Conservation (phyloP, 2,329 filamentous ascomycete genomes). For the Esteya vermicola region DNA sequence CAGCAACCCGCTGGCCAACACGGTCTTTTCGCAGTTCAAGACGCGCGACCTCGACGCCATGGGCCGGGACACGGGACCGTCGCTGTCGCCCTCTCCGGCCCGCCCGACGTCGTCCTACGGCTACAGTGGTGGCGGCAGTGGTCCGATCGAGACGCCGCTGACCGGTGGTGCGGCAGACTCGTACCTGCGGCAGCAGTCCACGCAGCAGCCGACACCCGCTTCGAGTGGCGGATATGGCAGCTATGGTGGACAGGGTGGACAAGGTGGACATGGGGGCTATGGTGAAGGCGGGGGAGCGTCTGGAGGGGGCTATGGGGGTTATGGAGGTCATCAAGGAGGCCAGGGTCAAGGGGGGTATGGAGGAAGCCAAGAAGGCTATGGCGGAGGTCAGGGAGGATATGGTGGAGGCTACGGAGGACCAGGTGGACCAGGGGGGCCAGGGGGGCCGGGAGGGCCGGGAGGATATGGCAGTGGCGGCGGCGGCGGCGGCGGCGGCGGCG, state of each 20-base stretch:
- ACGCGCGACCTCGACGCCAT: conserved; percentile 42
- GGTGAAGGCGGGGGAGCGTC: background rate
- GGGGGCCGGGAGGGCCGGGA: background rate
- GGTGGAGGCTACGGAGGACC: background rate
- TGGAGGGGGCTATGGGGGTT: background rate
- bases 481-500: background rate
- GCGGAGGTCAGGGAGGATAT: background rate
- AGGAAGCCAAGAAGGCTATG: background rate
- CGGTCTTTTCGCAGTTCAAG: conserved; percentile 47
- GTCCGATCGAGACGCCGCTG: background rate
- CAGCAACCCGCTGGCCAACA: conserved; percentile 28
- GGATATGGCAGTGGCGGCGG: conserved; percentile 3
- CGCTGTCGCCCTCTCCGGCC: conserved; percentile 19
- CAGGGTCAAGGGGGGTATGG: background rate
- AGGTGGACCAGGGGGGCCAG: conserved; percentile 4
- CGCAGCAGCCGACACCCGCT: background rate
- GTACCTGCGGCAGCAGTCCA: conserved; percentile 3
- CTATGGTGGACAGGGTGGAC: background rate
- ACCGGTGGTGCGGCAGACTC: conserved; percentile 8
- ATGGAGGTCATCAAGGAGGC: background rate
- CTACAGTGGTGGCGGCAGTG: conserved; percentile 21
- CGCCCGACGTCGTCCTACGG: conserved; percentile 19
- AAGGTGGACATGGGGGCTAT: background rate
- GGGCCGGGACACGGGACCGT: conserved; percentile 24
- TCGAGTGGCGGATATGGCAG: background rate